Conservation (phyloP, 805 yeast genomes). For the Debaryomyces castellii region DNA sequence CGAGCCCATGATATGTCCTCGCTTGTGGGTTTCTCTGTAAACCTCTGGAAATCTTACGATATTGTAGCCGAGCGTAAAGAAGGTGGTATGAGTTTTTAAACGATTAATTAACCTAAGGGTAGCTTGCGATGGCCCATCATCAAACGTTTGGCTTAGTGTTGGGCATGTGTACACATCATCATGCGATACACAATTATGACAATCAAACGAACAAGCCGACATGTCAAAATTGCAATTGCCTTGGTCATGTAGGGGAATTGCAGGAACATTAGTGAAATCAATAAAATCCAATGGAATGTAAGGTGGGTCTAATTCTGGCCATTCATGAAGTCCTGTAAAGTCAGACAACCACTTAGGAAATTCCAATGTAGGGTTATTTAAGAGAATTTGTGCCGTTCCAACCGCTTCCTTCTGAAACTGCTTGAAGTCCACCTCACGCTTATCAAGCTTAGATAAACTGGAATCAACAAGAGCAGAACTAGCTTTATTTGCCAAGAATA, state of each 20-base stretch:
- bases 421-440: not conserved
- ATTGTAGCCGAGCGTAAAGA: conserved; percentile 83
- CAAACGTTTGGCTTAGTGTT: conserved; percentile 81
- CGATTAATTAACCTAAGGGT: conserved; percentile 59
- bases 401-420: not conserved
- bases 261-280: conserved; percentile 53
- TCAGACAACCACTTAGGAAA: conserved; percentile 80
- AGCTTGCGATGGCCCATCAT: conserved; percentile 86
- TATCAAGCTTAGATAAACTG: not conserved
- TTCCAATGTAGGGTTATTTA: conserved; percentile 28
- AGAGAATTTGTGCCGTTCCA: not conserved
- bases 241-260: conserved; percentile 45
- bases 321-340: conserved; percentile 67
- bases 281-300: conserved; percentile 78
- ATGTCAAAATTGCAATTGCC: conserved; percentile 59
- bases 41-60: conserved; percentile 75
- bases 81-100: conserved; percentile 62
- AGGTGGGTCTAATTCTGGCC: conserved; percentile 92
- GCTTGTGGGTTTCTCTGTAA: conserved; percentile 51
- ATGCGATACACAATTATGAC: conserved; percentile 69
- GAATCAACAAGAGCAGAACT: not conserved
- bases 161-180: conserved; percentile 81
- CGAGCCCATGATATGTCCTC: conserved; percentile 79
- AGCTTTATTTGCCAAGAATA: not conserved
- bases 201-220: conserved; percentile 74